These are phyloP conservation scores for Murraya paniculata DNA, from an alignment of 345 rosid genomes.

Conservation along the genomic window DNA sequence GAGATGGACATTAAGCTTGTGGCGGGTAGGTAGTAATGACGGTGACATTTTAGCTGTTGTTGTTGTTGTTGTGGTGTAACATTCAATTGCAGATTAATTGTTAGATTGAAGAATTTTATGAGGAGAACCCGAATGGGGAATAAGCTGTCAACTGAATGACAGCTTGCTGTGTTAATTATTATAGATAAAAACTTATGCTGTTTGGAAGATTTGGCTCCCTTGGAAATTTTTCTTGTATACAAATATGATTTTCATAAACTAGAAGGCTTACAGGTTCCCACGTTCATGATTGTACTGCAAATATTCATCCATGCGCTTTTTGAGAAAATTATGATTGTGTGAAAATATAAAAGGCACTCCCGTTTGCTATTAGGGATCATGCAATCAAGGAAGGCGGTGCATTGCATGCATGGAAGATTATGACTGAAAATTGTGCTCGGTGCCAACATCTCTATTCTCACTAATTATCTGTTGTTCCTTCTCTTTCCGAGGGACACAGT, in stretches of 20 bases:
- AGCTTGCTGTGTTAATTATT: neutral
- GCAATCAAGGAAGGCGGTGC: neutral
- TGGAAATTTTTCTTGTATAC: neutral
- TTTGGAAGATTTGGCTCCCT: constrained; percentile 14
- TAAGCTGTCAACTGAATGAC: constrained; percentile 16
- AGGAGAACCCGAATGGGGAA: constrained; percentile 8
- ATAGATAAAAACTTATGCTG: neutral
- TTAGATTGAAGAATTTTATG: neutral
- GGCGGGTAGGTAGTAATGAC: constrained; percentile 25
- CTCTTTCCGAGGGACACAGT: too few relatives aligned
- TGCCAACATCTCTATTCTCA: too few relatives aligned
- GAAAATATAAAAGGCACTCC: neutral
- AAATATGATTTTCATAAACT: neutral
- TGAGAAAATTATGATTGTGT: neutral
- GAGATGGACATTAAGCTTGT: neutral
- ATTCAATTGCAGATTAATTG: constrained; percentile 21
- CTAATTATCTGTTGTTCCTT: too few relatives aligned
- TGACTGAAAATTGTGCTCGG: neutral
- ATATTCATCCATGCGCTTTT: neutral
- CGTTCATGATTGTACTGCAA: neutral
- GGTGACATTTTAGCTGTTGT: constrained; percentile 17
- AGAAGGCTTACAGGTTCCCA: neutral
- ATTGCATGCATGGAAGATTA: neutral
- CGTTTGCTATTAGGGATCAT: neutral
- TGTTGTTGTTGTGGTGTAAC: constrained; percentile 26